Conservation (phyloP, 129 eudicot species). For the Logfia minima region DNA sequence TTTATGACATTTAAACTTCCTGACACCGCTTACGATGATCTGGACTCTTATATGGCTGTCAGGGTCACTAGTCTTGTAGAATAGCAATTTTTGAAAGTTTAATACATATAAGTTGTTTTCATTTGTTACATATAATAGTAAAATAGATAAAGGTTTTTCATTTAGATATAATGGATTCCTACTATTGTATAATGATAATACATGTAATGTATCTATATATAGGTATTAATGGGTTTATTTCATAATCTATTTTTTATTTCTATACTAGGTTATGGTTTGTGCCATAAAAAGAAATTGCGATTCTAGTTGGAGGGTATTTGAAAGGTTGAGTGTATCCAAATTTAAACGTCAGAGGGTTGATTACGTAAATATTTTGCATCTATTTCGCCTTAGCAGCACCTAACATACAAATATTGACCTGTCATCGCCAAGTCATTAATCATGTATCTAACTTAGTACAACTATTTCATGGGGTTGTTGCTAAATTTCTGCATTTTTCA, state of each 20-base stretch:
- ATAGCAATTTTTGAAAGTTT: no score
- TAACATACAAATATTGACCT: not conserved
- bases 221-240: not conserved
- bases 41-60: no score
- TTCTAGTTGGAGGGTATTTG: not conserved
- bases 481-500: not conserved
- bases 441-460: not conserved
- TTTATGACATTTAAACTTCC: no score
- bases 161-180: not conserved
- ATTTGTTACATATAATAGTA: no score
- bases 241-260: not conserved
- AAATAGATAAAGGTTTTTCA: no score
- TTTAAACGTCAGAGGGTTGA: not conserved
- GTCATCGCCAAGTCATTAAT: conserved; percentile 6
- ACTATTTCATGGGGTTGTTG: conserved; percentile 8
- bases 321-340: not conserved
- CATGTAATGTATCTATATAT: not conserved
- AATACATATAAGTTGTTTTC: no score
- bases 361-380: no score
- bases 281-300: not conserved
- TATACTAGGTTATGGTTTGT: not conserved
- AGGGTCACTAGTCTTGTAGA: no score
- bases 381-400: not conserved
- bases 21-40: no score
- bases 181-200: not conserved